These are phyloP conservation scores for Prunus persica DNA, from an alignment of 306 rosid genomes.

Conservation along the genomic window DNA sequence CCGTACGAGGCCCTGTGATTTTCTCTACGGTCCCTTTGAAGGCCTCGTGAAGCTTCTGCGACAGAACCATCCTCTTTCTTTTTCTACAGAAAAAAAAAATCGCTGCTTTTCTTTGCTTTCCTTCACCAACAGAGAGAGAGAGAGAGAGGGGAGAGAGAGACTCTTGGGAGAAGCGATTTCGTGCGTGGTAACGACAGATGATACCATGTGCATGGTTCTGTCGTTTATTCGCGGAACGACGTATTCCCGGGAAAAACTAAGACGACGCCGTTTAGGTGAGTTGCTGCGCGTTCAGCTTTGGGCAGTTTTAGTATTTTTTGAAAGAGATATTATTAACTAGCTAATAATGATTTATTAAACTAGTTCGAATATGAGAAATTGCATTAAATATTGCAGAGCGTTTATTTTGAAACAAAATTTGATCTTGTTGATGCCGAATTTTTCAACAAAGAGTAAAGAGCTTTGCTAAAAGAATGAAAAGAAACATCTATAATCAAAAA, in stretches of 20 bases:
- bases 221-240: neutral
- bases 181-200: neutral
- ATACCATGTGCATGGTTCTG: neutral
- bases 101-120: neutral
- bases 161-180: neutral
- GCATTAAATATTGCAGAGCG: too few relatives aligned
- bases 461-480: too few relatives aligned
- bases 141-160: neutral
- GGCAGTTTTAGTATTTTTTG: too few relatives aligned
- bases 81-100: neutral
- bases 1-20: conserved; percentile 87
- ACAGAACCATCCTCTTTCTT: conserved; percentile 50
- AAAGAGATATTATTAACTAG: too few relatives aligned
- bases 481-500: too few relatives aligned
- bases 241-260: neutral
- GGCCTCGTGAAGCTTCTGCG: conserved; percentile 95
- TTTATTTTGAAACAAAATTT: too few relatives aligned
- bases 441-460: too few relatives aligned
- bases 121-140: neutral
- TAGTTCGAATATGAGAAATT: too few relatives aligned
- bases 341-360: too few relatives aligned
- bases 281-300: too few relatives aligned
- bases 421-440: too few relatives aligned
- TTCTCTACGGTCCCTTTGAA: conserved; percentile 97
- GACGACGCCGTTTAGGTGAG: too few relatives aligned